Percentiles rank a stretch among this genome's conserved stretches.
Evolutionary conservation across 257 asterid species (phyloP).

Genomic region (Capsicum pubescens): DNA sequence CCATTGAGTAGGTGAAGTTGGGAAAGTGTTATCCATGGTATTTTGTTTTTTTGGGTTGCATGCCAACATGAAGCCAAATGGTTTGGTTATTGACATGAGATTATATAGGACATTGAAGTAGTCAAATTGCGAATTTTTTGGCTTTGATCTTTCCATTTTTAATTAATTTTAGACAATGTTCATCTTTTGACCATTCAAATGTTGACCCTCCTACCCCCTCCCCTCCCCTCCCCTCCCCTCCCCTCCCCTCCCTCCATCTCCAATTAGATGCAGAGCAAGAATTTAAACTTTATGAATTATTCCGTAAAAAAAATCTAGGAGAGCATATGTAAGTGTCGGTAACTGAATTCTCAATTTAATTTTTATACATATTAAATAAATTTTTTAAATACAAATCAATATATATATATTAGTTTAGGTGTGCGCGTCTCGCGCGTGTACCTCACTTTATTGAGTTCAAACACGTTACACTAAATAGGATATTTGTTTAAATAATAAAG

Average conservation of each 20-base stretch:
- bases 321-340: too few relatives aligned
- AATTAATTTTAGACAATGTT: background rate
- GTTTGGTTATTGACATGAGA: background rate
- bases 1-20: conserved; percentile 26
- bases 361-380: too few relatives aligned
- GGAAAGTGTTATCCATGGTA: conserved; percentile 29
- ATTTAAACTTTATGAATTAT: background rate
- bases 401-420: too few relatives aligned
- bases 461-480: too few relatives aligned
- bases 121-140: background rate
- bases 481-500: too few relatives aligned
- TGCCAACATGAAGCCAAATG: background rate
- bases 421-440: too few relatives aligned
- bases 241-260: background rate
- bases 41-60: background rate
- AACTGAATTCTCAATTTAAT: too few relatives aligned
- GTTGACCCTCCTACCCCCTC: too few relatives aligned
- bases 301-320: too few relatives aligned
- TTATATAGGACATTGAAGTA: background rate
- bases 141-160: background rate
- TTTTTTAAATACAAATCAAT: too few relatives aligned
- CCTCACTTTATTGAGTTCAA: too few relatives aligned
- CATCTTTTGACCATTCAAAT: background rate
- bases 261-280: background rate
- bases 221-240: background rate